Evolutionary conservation across 495 filamentous ascomycete genomes (phyloP).

Genomic region (Aspergillus diversus): DNA sequence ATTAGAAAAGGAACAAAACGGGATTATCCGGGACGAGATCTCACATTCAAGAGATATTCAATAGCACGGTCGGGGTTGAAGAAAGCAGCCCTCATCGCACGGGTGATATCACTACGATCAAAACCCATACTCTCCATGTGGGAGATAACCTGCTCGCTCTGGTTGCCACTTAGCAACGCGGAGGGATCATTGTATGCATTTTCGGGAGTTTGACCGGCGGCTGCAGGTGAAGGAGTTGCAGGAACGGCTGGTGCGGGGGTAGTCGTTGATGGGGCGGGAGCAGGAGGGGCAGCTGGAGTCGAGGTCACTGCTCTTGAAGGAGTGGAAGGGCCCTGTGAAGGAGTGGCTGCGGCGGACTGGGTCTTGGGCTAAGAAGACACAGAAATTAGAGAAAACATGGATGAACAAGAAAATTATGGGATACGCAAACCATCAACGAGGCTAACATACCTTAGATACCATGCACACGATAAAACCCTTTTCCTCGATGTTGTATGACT

Average conservation of each 20-base stretch:
- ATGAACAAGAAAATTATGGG: slow-evolving; percentile 5
- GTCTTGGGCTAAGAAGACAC: slow-evolving; percentile 63
- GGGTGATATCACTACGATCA: slow-evolving; percentile 79
- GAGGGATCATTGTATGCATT: slow-evolving; percentile 73
- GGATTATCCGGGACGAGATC: slow-evolving; percentile 31
- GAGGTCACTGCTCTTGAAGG: slow-evolving; percentile 51
- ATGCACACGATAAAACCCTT: slow-evolving; percentile 99
- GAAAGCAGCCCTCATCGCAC: slow-evolving; percentile 93
- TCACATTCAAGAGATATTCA: slow-evolving; percentile 87
- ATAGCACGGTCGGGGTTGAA: slow-evolving; percentile 97
- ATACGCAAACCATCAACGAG: not conserved
- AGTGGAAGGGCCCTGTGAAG: slow-evolving; percentile 62
- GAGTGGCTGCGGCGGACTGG: slow-evolving; percentile 58
- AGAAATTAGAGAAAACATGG: slow-evolving; percentile 12
- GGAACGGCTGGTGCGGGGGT: slow-evolving; percentile 61
- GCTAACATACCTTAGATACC: slow-evolving; percentile 78
- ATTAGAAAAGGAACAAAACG: slow-evolving; percentile 12
- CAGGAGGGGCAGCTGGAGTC: slow-evolving; percentile 62
- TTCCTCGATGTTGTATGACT: slow-evolving; percentile 96
- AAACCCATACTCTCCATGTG: slow-evolving; percentile 99
- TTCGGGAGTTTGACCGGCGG: slow-evolving; percentile 43
- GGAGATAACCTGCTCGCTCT: slow-evolving; percentile 82
- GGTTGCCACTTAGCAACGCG: slow-evolving; percentile 78
- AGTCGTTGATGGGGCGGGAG: slow-evolving; percentile 68
- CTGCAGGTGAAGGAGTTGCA: slow-evolving; percentile 68